Base-by-base conservation (phyloP, 2,329 filamentous ascomycete genomes). In the Sporothrix pseudoabietina region DNA sequence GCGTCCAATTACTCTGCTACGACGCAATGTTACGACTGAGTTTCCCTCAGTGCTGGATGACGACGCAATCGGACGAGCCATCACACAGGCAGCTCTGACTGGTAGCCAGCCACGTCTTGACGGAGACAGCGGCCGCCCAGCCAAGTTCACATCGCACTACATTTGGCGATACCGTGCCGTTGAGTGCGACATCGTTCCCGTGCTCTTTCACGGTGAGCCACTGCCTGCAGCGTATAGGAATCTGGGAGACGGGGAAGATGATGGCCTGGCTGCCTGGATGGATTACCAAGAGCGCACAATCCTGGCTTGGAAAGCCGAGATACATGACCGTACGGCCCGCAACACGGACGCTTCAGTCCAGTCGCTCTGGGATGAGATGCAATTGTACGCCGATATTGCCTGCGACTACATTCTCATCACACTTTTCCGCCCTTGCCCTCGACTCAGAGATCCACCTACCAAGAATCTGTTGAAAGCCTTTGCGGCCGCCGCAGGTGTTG, bases 281-380 rank as follows among this genome's bases (percentile, higher is more conserved):
- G 71, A 22, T 32, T 47, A 57, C 61, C 71, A 72, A 59, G 71
- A 72, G 22, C 71, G 10, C 10, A 39, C 59, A 6, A 72, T 72
- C 12, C 49, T 66, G 12, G 47, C 30, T 0, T 72, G 71, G 71
- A 72, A 72, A 39, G 71, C 71, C 47, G 71, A 55, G 14, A 72
- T 72, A 32, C 71, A 72, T 61, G 71, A 52, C 30, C n/a, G n/a
- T 30, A 41, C 71, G 26, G 71, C 59, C 14, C 59, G 32, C 59
- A 72, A 66, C 47, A 32, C 47, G 10, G 59, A 72, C 49, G 19
- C 59, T 2, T 6, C 32, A 2, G 71, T 35, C 0, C 71, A 72
- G 61, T 72, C 71, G 12, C 71, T 66, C 9, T 72, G 71, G 71
- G 71, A 72, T 22, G 71, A 72, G 71, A 72, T 72, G 71, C 71